Base-by-base conservation (phyloP, 495 filamentous ascomycete species). In the Podospora tetraspora region DNA sequence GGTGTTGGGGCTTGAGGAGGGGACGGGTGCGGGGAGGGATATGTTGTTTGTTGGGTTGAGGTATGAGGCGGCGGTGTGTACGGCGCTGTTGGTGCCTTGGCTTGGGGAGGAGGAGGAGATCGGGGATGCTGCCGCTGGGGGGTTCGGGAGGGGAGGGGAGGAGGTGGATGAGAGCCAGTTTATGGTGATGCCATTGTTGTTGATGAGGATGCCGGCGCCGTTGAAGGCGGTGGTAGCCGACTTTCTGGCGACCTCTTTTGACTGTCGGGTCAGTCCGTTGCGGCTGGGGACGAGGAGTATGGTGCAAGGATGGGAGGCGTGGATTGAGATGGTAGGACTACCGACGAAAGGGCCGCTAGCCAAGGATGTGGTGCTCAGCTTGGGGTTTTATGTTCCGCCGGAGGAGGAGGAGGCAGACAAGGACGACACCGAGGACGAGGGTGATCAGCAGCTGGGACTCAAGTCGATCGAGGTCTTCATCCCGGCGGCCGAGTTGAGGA, bases 211-310 rank as follows among this genome's bases (percentile, higher is more conserved):
- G 81, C 81, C 82, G 1, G 73, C 74, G 0, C 72, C 80, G 1
- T 71, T 84, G 7, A 84, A 82, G 68, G 21, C 68, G 10, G 70
- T 79, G 8, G 29, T 84, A 2, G 22, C 70, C n/a, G 78, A 80
- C n/a, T 84, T 83, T 59, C 70, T 84, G n/a, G 74, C 77, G 0
- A 78, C 67, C 22, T 72, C 76, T 3, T 84, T 84, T 62, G 82
- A 84, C 76, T 83, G 81, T 64, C 81, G 82, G 59, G 74, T 83
- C 52, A 81, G 74, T 29, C 68, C 80, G 23, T 71, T 83, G 19
- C 72, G 75, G 11, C 67, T 84, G 9, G 82, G 82, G 11, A 84
- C 82, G 1, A 72, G 78, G 61, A 80, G 77, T 2, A 70, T 84
- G 11, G 69, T 81, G 3, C 56, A 63, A 1, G 70, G 71, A 11